Evolutionary conservation across 805 yeast genomes (phyloP).

Genomic region (Wickerhamomyces alni): DNA sequence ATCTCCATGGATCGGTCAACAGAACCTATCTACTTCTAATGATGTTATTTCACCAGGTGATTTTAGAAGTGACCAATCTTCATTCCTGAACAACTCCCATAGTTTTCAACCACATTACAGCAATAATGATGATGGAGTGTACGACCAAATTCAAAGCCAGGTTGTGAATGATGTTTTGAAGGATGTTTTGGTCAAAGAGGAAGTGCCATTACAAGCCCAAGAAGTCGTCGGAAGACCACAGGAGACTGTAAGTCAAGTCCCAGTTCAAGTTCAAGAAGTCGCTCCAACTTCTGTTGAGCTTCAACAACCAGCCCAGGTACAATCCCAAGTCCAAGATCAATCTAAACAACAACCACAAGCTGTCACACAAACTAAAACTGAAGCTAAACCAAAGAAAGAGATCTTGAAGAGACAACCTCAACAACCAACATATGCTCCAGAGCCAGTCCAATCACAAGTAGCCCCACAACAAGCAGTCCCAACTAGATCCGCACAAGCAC

Average conservation of each 20-base stretch:
- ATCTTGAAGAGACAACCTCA: slow-evolving; percentile 1
- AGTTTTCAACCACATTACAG: background rate
- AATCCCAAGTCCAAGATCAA: background rate
- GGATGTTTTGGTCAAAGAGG: slow-evolving; percentile 31
- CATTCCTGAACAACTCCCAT: slow-evolving; percentile 8
- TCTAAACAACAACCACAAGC: background rate
- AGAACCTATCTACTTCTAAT: background rate
- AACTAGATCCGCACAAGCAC: slow-evolving; percentile 4
- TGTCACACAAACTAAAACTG: background rate
- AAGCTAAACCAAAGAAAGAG: background rate
- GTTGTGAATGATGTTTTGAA: slow-evolving; percentile 36
- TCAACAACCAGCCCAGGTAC: background rate
- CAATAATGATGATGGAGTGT: slow-evolving; percentile 22
- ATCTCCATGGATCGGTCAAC: slow-evolving; percentile 17
- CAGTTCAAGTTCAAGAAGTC: too few species aligned
- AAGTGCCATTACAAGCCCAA: slow-evolving; percentile 5
- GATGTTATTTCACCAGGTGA: slow-evolving; percentile 4
- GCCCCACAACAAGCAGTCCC: too few species aligned
- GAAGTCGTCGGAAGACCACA: too few species aligned
- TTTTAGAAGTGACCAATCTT: slow-evolving; percentile 14
- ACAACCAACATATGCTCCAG: background rate
- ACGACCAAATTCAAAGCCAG: slow-evolving; percentile 32
- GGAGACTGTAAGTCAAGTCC: too few species aligned
- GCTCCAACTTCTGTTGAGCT: too few species aligned
- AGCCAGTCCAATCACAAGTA: too few species aligned